These are phyloP conservation scores for Lindgomyces ingoldianus DNA, from an alignment of 495 filamentous ascomycete genomes.

Conservation along the genomic window DNA sequence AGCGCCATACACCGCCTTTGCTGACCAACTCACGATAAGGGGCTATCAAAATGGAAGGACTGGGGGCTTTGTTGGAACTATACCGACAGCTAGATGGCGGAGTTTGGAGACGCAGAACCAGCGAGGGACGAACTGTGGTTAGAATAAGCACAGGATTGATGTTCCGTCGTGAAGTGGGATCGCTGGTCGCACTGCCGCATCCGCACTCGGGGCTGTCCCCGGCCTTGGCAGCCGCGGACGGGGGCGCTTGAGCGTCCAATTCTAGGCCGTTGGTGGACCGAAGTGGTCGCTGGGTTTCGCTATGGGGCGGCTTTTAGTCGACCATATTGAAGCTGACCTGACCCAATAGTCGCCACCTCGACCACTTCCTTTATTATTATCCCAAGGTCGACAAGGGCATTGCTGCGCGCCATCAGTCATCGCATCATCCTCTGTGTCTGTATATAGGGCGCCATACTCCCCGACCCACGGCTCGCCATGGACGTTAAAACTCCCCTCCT, in stretches of 20 bases:
- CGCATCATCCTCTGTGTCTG: background rate
- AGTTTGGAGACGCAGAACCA: background rate
- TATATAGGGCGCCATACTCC: conserved; percentile 15
- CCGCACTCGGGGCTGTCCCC: background rate
- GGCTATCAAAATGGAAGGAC: background rate
- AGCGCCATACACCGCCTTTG: background rate
- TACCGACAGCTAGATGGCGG: background rate
- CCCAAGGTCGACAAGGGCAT: too few species aligned
- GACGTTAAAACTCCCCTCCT: conserved; percentile 34
- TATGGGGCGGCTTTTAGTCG: too few species aligned
- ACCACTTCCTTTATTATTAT: background rate
- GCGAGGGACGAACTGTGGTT: background rate
- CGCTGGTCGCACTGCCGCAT: background rate
- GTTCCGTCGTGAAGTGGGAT: background rate
- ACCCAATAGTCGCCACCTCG: background rate
- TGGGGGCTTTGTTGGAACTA: background rate
- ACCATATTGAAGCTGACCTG: too few species aligned
- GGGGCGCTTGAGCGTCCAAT: too few species aligned
- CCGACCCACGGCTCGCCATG: conserved; percentile 20
- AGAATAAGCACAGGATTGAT: background rate
- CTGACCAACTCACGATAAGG: background rate
- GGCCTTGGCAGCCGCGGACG: background rate
- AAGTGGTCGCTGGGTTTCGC: too few species aligned
- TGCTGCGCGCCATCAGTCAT: too few species aligned
- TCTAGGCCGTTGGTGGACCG: too few species aligned